phyloP scores from a whole-genome alignment of 306 rosid species.

The Quercus bicolor region DNA sequence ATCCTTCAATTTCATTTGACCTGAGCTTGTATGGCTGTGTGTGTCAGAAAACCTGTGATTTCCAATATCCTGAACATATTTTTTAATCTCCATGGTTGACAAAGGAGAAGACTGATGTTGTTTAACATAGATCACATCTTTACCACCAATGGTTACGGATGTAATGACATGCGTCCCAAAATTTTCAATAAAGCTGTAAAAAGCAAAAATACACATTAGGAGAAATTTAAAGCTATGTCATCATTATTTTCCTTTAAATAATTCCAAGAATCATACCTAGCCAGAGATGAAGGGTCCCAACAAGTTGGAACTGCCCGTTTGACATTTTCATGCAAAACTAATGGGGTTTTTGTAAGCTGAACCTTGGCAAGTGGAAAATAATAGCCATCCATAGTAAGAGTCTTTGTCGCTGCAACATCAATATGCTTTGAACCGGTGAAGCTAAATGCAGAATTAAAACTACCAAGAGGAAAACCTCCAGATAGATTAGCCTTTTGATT shows the following conservation, averaged over 20 bases:
- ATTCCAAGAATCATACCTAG: constrained; percentile 50
- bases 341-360: constrained; percentile 48
- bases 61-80: constrained; percentile 67
- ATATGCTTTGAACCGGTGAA: constrained; percentile 76
- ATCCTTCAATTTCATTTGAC: constrained; percentile 63
- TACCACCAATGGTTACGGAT: constrained; percentile 85
- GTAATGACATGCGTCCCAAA: constrained; percentile 85
- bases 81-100: constrained; percentile 72
- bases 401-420: constrained; percentile 63
- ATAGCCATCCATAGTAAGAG: constrained; percentile 70
- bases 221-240: constrained; percentile 7
- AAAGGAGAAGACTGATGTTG: constrained; percentile 75
- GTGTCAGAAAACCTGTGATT: constrained; percentile 70
- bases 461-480: constrained; percentile 68
- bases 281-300: constrained; percentile 76
- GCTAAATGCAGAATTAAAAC: constrained; percentile 84
- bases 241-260: constrained; percentile 9
- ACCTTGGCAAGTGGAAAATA: constrained; percentile 75
- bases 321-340: constrained; percentile 61
- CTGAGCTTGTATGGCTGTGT: constrained; percentile 48
- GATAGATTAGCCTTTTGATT: constrained; percentile 62
- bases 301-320: constrained; percentile 54
- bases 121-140: constrained; percentile 79
- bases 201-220: constrained; percentile 28
- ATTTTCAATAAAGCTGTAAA: constrained; percentile 76